A percentile compares a stretch with the other conserved stretches of the same genome.
Evolutionary conservation across 1,284 basidiomycete species (phyloP).

Genomic region (Apiotrichum akiyoshidainum): DNA sequence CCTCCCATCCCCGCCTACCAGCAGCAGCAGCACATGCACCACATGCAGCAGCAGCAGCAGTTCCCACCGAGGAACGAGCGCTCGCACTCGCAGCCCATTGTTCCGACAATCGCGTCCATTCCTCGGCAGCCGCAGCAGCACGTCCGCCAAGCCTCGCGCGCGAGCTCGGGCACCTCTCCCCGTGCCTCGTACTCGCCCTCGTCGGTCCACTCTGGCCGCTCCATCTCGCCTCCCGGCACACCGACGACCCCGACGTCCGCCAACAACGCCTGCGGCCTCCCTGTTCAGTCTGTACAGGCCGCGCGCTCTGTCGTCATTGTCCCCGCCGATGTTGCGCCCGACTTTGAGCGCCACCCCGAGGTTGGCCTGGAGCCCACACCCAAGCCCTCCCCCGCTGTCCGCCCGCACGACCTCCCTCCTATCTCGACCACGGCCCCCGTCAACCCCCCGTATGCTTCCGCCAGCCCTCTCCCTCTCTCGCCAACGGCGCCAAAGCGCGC

Average conservation of each 20-base stretch:
- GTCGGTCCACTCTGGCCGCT: constrained; percentile 8
- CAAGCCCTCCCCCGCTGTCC: not conserved
- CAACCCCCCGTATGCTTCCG: not conserved
- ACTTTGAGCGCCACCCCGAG: not conserved
- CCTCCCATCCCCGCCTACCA: not conserved
- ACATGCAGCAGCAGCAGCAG: no score
- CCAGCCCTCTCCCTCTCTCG: not conserved
- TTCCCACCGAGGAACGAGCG: no score
- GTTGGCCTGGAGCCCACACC: constrained; percentile 4
- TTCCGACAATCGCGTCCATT: not conserved
- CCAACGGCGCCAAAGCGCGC: constrained; percentile 15
- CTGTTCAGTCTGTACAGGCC: not conserved
- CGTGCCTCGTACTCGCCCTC: constrained; percentile 11
- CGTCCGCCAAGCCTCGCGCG: not conserved
- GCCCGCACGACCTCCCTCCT: not conserved
- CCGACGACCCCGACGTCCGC: constrained; percentile 16
- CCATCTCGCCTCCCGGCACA: constrained; percentile 17
- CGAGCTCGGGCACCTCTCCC: not conserved
- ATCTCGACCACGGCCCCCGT: not conserved
- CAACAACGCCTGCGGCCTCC: not conserved
- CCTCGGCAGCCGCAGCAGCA: not conserved
- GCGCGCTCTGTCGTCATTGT: constrained; percentile 7
- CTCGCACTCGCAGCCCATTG: no score
- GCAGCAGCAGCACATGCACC: no score
- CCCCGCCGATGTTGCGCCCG: constrained; percentile 1